Percentiles rank a stretch among this genome's conserved stretches.
These are phyloP conservation scores for Groenewaldozyma auringiensis DNA, from an alignment of 1,139 yeast species.

Conservation along the genomic window DNA sequence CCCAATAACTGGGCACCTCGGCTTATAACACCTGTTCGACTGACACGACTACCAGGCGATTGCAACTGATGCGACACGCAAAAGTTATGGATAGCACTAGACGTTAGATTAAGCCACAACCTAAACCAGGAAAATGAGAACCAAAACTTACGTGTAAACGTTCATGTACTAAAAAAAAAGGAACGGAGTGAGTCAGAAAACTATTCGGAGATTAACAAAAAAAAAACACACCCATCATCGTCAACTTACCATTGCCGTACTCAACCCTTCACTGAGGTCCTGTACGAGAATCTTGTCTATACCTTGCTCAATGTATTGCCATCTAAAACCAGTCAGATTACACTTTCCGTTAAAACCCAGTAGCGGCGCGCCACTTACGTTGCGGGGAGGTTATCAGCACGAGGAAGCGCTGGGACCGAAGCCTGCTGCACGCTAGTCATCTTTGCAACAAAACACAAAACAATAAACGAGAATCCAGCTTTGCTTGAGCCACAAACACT, in stretches of 20 bases:
- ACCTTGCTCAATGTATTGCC: slow-evolving; percentile 35
- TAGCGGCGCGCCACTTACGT: slow-evolving; percentile 18
- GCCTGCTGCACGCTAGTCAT: slow-evolving; percentile 3
- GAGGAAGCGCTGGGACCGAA: slow-evolving; percentile 17
- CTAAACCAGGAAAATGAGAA: too few species aligned
- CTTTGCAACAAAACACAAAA: neutral
- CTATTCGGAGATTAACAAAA: neutral
- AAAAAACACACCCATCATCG: neutral
- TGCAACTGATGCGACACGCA: slow-evolving; percentile 73
- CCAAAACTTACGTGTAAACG: slow-evolving; percentile 30
- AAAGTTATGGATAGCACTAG: slow-evolving; percentile 84
- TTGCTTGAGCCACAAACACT: too few species aligned
- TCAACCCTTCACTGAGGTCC: slow-evolving; percentile 32
- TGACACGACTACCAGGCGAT: slow-evolving; percentile 2
- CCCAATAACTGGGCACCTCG: slow-evolving; percentile 55
- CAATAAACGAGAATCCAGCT: too few species aligned
- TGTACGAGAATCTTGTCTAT: slow-evolving; percentile 33
- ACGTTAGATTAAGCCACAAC: too few species aligned
- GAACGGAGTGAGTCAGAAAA: too few species aligned
- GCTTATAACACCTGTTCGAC: slow-evolving; percentile 15
- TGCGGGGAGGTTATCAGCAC: slow-evolving; percentile 21
- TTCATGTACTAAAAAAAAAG: slow-evolving; percentile 15
- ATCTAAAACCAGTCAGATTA: slow-evolving; percentile 19
- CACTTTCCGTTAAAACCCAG: neutral
- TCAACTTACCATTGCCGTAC: slow-evolving; percentile 29